Evolutionary conservation across 129 eudicot genomes (phyloP), one percentile per base, ranked within the genome.

Genomic region (Mikania micrantha): DNA sequence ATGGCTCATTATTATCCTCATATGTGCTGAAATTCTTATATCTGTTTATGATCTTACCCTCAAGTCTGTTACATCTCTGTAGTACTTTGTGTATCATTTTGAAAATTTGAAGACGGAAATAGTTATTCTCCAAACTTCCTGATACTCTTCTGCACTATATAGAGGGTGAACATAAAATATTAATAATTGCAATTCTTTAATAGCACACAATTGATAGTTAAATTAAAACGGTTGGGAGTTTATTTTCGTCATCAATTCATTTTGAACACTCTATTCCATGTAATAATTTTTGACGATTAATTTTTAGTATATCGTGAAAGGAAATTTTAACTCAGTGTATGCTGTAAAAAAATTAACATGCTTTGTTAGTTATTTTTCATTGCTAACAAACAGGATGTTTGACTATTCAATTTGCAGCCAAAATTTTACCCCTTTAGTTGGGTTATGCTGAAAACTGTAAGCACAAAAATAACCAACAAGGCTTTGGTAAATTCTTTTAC

Each of bases 1-100:
- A 73, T 91, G 96, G 98, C 82, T 91, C 27, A 88, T 91, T 65
- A 88, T 91, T 69, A 67, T 91, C 73, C 87, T 91, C 66, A 91
- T 91, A 9, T 82, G 79, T 36, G 88, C 88, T 40, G 96, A 91
- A 80, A 91, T 91, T 64, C 78, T 88, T 44, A 88, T 91, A 38
- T 91, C 98, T 71, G 82, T 91, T 15, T 88, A 85, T 54, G 96
- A 91, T 59, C 88, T 91, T 78, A 84, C 87, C 44, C 94, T 88
- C 44, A 85, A 77, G 79, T 87, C 90, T 21, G 79, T 74, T 48
- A 74, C 78, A 31, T 63, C 85, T 64, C 66, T 82, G 70, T 82
- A 88, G 74, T 19, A 71, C 71, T 72, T 42, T 35, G 31, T 34
- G 41, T 71, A 67, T 25, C 45, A 52, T 10, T 35, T 65, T 36